Evolutionary conservation across 176 grass and related monocot species (phyloP).

Genomic region (Oryza officinalis): DNA sequence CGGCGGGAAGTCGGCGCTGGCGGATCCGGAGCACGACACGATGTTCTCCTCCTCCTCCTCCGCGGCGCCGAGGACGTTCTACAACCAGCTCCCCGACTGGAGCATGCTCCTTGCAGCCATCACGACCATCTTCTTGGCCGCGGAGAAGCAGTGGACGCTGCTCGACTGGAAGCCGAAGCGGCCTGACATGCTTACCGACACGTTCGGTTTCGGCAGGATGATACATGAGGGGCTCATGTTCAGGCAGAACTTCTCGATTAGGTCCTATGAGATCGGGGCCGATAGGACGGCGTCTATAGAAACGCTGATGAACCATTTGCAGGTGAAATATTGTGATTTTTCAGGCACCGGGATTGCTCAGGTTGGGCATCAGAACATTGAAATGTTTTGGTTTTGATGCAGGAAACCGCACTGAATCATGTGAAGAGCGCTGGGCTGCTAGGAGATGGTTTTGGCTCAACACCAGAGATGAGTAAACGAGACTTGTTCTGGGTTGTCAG

Average conservation of each 20-base stretch:
- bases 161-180: slow-evolving; percentile 91
- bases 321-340: slow-evolving; percentile 47
- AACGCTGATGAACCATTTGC: slow-evolving; percentile 97
- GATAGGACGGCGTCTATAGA: slow-evolving; percentile 90
- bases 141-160: slow-evolving; percentile 89
- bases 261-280: slow-evolving; percentile 94
- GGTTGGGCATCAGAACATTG: background rate
- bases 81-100: slow-evolving; percentile 95
- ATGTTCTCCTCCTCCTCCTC: background rate
- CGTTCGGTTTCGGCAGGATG: slow-evolving; percentile 73
- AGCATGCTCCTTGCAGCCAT: slow-evolving; percentile 90
- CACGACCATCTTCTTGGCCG: slow-evolving; percentile 89
- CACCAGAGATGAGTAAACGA: slow-evolving; percentile 93
- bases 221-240: slow-evolving; percentile 80
- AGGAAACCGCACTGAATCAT: slow-evolving; percentile 92
- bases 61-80: slow-evolving; percentile 66
- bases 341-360: slow-evolving; percentile 7
- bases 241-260: slow-evolving; percentile 87
- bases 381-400: slow-evolving; percentile 20
- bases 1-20: slow-evolving; percentile 46
- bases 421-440: slow-evolving; percentile 77
- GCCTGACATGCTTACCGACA: slow-evolving; percentile 89
- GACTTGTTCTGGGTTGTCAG: slow-evolving; percentile 99
- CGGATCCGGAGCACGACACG: slow-evolving; percentile 50
- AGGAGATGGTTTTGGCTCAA: slow-evolving; percentile 92